Evolutionary conservation across 2,329 filamentous ascomycete genomes (phyloP).

Genomic region (Ascochyta clinopodiicola): DNA sequence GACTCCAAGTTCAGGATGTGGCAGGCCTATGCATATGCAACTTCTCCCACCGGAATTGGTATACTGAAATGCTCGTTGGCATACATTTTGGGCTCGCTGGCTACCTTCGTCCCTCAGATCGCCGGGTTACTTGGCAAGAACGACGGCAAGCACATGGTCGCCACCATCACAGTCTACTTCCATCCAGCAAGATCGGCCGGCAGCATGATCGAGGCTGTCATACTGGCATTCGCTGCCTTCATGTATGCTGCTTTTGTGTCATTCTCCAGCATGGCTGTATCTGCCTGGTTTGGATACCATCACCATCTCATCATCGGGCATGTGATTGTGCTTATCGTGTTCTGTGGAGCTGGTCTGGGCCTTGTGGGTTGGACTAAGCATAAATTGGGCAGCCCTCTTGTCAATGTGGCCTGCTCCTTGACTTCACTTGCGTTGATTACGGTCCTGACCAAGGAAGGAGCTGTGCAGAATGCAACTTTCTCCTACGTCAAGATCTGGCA

Average conservation of each 20-base stretch:
- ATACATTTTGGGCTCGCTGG: slow-evolving; percentile 84
- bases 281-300: slow-evolving; percentile 75
- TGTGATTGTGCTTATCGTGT: slow-evolving; percentile 78
- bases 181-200: slow-evolving; percentile 86
- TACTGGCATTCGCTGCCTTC: slow-evolving; percentile 79
- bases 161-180: slow-evolving; percentile 93
- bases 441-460: slow-evolving; percentile 87
- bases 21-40: slow-evolving; percentile 65
- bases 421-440: slow-evolving; percentile 89
- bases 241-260: slow-evolving; percentile 78
- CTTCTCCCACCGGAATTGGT: slow-evolving; percentile 76
- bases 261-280: slow-evolving; percentile 86
- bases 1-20: slow-evolving; percentile 36
- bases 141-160: slow-evolving; percentile 92
- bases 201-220: slow-evolving; percentile 85
- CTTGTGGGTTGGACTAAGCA: slow-evolving; percentile 90
- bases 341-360: slow-evolving; percentile 84
- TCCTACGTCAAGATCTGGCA: slow-evolving; percentile 83
- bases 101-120: slow-evolving; percentile 79
- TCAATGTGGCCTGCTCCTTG: slow-evolving; percentile 80
- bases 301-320: slow-evolving; percentile 76
- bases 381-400: slow-evolving; percentile 75
- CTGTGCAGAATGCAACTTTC: slow-evolving; percentile 81
- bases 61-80: slow-evolving; percentile 92
- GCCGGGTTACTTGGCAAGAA: slow-evolving; percentile 78